Percentiles rank a stretch among this genome's conserved stretches.
These are phyloP conservation scores for Globisporangium mamillatum DNA, from an alignment of 352 stramenopile species.

Conservation along the genomic window DNA sequence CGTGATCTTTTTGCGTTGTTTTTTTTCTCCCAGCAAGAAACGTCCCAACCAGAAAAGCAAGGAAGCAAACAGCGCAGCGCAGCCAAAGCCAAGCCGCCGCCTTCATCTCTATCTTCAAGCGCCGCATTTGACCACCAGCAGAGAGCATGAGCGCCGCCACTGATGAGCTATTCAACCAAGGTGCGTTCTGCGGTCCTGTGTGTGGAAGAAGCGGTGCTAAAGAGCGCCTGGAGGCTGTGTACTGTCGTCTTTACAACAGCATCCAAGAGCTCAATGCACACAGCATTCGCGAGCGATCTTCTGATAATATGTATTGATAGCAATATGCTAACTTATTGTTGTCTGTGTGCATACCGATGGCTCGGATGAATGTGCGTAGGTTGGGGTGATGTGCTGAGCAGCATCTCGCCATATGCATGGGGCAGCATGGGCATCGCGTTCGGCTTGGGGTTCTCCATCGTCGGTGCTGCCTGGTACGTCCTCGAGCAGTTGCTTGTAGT, in stretches of 20 bases:
- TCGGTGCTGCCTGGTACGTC: conserved; percentile 93
- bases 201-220: neutral
- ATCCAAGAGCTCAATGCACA: neutral
- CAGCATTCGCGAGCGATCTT: neutral
- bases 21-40: conserved; percentile 15
- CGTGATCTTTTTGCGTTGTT: conserved; percentile 16
- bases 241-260: neutral
- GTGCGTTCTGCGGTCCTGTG: conserved; percentile 21
- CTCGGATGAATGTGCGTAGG: conserved; percentile 28
- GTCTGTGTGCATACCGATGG: neutral
- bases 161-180: conserved; percentile 85
- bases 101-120: conserved; percentile 3
- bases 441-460: conserved; percentile 94
- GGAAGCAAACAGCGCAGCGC: neutral
- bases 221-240: neutral
- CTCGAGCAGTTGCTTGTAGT: neutral
- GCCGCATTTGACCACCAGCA: conserved; percentile 7
- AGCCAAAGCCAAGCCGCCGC: conserved; percentile 1
- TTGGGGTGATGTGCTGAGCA: conserved; percentile 95
- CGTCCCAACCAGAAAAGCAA: conserved; percentile 13
- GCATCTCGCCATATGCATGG: conserved; percentile 98
- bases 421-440: conserved; percentile 97
- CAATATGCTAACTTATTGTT: neutral
- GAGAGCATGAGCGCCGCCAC: conserved; percentile 71
- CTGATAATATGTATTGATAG: neutral